Base-by-base conservation (phyloP, 176 grass and related monocot genomes). In the Eragrostis nindensis region DNA sequence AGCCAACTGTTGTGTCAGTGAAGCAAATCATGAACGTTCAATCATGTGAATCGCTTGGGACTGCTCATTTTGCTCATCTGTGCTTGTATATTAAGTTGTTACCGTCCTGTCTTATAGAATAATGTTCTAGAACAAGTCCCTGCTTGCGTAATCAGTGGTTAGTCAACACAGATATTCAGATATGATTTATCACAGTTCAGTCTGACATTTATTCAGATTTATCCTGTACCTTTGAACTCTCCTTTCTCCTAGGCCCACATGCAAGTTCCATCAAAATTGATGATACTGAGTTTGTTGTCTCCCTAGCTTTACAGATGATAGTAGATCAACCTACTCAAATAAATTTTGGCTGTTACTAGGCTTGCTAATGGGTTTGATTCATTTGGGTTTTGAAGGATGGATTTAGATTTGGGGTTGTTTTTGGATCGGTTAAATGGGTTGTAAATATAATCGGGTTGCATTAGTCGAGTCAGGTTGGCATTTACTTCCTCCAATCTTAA, bases 51-150 rank as follows among this genome's bases (percentile, higher is more conserved):
- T 59, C 4, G 14, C 21, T 19, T 19, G 25, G 45, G 14, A 62
- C 13, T 42, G n/a, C 40, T 68, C 21, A 57, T 39, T 65, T 77
- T 75, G 45, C 16, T 8, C 29, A 15, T 10, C 25, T 75, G 62
- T 62, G 19, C 67, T 54, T 79, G 16, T 71, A 56, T 62, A 55
- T 46, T 49, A 57, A 84, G 52, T 78, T 70, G 27, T 21, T 61
- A 3, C 59, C 42, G 71, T 52, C 47, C 8, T 78, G 11, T 87
- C 9, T 11, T 13, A 57, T 14, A 65, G 24, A 43, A 32, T 11
- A 66, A 8, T 54, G 44, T 45, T 54, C 36, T 73, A 27, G 11
- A 46, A 54, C 60, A 71, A 56, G 17, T 8, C 24, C 16, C 70
- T 53, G 26, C 38, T 52, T 62, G 40, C 41, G 46, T 68, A n/a